Evolutionary conservation across 2,329 filamentous ascomycete species (phyloP), one percentile per base, ranked within the genome.

Genomic region (Cercospora sojina): DNA sequence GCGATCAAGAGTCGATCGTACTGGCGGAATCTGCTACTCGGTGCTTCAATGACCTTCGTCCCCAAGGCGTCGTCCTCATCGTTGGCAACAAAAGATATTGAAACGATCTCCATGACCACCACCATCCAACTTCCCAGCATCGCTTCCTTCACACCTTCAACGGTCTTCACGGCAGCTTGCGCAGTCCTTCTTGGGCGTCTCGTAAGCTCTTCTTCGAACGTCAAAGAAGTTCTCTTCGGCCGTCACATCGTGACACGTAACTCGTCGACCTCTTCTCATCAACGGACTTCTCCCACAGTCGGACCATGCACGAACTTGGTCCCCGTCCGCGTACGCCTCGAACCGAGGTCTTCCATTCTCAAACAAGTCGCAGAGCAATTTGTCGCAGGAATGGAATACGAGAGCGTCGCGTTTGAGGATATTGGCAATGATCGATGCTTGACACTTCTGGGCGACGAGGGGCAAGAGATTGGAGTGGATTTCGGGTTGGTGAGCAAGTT

Each of bases 201-300:
- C 3, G 16, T 51, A 7, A 29, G 49, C 0, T 55, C 53, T 9
- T 20, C 23, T 0, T 16, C 23, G 3, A 55, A 29, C 16, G 53
- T 20, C 41, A 55, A 55, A 35, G 64, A 66, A 49, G 56, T 66
- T 8, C 35, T 63, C 10, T 66, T 66, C 25, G 64, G 27, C 10
- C 64, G 55, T 3, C 16, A 32, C 1, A 27, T 31, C 6, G 35
- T 55, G 5, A 35, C 20, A 8, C 51, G 18, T 38, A 58, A 23
- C 20, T 27, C 25, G 5, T 25, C 25, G 5, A 13, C 23, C 29
- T 55, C 5, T 10, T 31, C 53, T 23, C 27, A 57, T 2, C 18
- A 27, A 18, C 53, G 7, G 8, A 18, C 12, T 23, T 8, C 51
- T 18, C 31, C 10, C 16, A 56, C 7, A n/a, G 25, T 64, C 32